phyloP scores from a whole-genome alignment of 2,329 filamentous ascomycete species.

The Pseudogymnoascus sp. region DNA sequence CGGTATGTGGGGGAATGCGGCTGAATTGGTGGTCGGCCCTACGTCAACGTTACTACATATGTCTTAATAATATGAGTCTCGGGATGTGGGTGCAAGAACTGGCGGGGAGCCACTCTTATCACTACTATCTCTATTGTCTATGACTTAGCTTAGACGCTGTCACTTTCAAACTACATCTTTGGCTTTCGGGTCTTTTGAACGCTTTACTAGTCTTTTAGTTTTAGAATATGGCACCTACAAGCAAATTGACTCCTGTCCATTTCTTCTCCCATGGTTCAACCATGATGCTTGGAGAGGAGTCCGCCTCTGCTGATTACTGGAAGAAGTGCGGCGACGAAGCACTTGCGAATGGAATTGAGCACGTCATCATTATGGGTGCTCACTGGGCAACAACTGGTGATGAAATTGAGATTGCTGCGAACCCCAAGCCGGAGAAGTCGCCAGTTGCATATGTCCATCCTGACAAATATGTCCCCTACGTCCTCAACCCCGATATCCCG shows the following conservation, averaged over 20 bases:
- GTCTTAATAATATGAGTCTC: not conserved
- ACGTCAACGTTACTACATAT: not conserved
- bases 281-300: constrained; percentile 60
- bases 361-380: constrained; percentile 57
- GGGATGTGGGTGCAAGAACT: not conserved
- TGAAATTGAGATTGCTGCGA: constrained; percentile 48
- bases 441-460: constrained; percentile 58
- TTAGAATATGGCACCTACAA: not conserved
- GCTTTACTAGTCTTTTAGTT: not conserved
- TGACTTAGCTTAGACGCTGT: not conserved
- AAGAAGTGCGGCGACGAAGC: constrained; percentile 53
- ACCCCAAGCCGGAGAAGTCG: constrained; percentile 48
- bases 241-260: constrained; percentile 39
- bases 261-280: constrained; percentile 64
- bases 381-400: constrained; percentile 52
- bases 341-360: constrained; percentile 47
- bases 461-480: constrained; percentile 52
- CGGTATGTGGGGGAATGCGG: not conserved
- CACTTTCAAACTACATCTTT: not conserved
- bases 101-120: not conserved
- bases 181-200: not conserved
- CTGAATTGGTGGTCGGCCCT: not conserved
- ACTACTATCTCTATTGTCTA: not conserved
- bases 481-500: constrained; percentile 47
- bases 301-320: constrained; percentile 53